These are phyloP conservation scores for Pythium oligandrum DNA, from an alignment of 352 stramenopile species.

Conservation along the genomic window DNA sequence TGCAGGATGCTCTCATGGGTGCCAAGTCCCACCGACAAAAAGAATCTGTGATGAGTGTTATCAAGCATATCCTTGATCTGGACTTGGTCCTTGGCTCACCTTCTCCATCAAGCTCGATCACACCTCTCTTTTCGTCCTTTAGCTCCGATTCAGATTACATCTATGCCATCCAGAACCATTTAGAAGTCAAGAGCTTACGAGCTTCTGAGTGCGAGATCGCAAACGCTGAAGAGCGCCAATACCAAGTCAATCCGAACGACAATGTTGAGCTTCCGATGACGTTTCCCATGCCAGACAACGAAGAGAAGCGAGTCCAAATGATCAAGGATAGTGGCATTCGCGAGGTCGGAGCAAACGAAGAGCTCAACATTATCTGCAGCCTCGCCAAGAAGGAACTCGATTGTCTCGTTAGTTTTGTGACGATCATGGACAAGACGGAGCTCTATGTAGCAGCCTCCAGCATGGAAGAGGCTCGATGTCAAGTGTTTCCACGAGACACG, in stretches of 20 bases:
- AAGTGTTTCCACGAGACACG: conserved; percentile 35
- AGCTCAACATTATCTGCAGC: conserved; percentile 65
- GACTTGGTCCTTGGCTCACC: conserved; percentile 13
- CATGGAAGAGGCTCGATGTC: conserved; percentile 20
- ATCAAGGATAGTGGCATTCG: conserved; percentile 37
- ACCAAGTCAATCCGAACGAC: conserved; percentile 27
- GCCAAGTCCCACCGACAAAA: conserved; percentile 27
- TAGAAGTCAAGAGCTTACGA: neutral
- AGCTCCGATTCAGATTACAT: neutral
- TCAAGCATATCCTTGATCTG: conserved; percentile 48
- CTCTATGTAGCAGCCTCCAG: conserved; percentile 43
- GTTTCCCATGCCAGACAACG: conserved; percentile 25
- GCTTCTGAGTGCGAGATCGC: neutral
- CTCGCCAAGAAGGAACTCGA: conserved; percentile 50
- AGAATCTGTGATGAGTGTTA: conserved; percentile 40
- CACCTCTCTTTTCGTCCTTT: neutral
- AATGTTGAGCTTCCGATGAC: conserved; percentile 27
- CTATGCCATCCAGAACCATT: neutral
- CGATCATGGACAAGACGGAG: conserved; percentile 41
- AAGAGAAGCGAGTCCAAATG: conserved; percentile 35
- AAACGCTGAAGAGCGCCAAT: conserved; percentile 8
- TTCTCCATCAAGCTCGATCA: neutral
- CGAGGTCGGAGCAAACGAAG: conserved; percentile 31
- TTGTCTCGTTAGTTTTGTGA: conserved; percentile 52
- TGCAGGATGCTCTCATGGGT: conserved; percentile 32